Conservation (phyloP, 83 land plant genomes). For the Picea mariana region DNA sequence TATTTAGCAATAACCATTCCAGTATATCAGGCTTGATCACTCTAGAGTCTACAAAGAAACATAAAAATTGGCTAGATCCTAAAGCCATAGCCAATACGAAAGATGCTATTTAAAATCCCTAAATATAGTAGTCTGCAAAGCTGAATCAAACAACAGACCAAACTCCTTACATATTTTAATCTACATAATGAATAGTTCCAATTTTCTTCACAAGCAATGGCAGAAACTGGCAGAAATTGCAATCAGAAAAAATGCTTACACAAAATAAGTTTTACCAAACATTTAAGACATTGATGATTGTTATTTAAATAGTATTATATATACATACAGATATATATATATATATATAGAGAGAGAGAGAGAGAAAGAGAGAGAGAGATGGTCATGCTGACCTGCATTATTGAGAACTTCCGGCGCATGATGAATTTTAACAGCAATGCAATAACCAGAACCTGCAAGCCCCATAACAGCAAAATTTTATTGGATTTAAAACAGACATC, state of each 20-base stretch:
- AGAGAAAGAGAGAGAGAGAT: background rate
- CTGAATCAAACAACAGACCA: background rate
- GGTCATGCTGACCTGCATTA: slow-evolving; percentile 72
- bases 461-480: background rate
- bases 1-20: slow-evolving; percentile 1
- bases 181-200: background rate
- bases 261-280: slow-evolving; percentile 4
- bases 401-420: slow-evolving; percentile 85
- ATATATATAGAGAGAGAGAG: too few species aligned
- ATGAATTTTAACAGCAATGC: slow-evolving; percentile 86
- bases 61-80: too few species aligned
- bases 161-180: background rate
- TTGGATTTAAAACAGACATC: background rate
- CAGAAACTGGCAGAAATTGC: background rate
- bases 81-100: too few species aligned
- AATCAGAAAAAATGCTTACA: background rate
- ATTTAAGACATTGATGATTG: background rate
- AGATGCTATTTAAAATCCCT: background rate
- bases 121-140: background rate
- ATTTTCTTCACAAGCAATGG: background rate
- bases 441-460: slow-evolving; percentile 88
- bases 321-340: too few species aligned
- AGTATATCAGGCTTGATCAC: background rate
- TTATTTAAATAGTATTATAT: background rate
- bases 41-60: background rate